Evolutionary conservation across 345 rosid species (phyloP), one percentile per base, ranked within the genome.

Genomic region (Eutrema heterophyllum): DNA sequence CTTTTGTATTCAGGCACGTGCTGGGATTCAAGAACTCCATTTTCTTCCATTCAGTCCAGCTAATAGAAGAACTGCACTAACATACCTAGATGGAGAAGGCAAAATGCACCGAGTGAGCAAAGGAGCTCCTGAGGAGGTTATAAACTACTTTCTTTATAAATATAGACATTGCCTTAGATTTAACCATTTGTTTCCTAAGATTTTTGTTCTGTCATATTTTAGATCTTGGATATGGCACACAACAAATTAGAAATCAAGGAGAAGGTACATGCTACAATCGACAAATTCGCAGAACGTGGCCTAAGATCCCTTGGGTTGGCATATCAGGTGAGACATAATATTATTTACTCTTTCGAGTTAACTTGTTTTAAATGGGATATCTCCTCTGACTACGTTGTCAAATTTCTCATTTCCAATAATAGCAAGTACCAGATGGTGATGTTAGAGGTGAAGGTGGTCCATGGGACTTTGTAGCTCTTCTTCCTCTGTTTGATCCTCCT

Each of bases 61-160:
- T 36, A 93, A 94, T 55, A 94, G 92, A 82, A 87, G 96, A 83
- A 94, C 98, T 46, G 93, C 96, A 32, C 82, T 93, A 27, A 87
- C 97, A 6, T 94, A 86, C 86, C 4, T 82, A 18, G 98, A 91
- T 57, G 81, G 77, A 54, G 63, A 74, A 49, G 91, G 93, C 39
- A 83, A 83, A 56, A 86, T 89, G 98, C 90, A 91, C 60, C 81
- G 97, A 55, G 91, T 83, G 55, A 94, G 96, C 91, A 94, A 94
- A 91, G 98, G 98, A 49, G 98, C 98, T 12, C 98, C 96, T 3
- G 97, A 91, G 65, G 93, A 91, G 96, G 96, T 89, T 65, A 46
- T 16, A 18, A 4, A 59, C 24, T 40, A 21, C 45, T 40, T 56
- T 27, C 40, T 33, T 41, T 38, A 4, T 52, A 32, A 14, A 41